Base-by-base conservation (phyloP, 192 early-diverging fungal species). In the Linnemannia elongata region DNA sequence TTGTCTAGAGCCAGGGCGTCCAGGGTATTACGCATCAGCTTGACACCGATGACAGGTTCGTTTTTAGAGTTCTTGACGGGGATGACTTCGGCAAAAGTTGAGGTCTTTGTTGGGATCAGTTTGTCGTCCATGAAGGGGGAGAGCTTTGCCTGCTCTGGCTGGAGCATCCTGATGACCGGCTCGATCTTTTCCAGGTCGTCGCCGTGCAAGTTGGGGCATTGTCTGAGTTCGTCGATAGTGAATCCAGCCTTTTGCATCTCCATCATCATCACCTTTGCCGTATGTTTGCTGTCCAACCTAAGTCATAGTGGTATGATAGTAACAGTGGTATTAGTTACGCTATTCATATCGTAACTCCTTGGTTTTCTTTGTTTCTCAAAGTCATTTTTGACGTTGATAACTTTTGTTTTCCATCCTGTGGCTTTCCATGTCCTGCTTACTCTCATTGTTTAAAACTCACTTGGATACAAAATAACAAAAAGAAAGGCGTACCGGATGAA, bases 21-120 rank as follows among this genome's bases (percentile, higher is more conserved):
- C n/a, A 98, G 91, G 22, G 94, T 93, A 18, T 91, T 89, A 54
- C 93, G 90, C 38, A 99, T 91, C 69, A 98, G 92, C 38, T 89
- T 86, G 38, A 98, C 95, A 35, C 98, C 98, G 15, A 93, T 74
- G 36, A 96, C 91, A 3, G 79, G 78, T 47, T 94, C 78, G 30
- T 87, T 88, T 33, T 77, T 81, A 47, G 70, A 77, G 74, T 69
- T 77, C 33, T 27, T 72, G 39, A 80, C 71, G 36, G 76, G 74
- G n/a, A 72, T 76, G 24, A 79, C 73, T 35, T 78, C 78, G 4
- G 55, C 79, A 70, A 60, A 74, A 27, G 71, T 73, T 6, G 87
- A 82, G 2, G 35, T 39, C 6, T 35, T 36, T n/a, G 66, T 30
- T 17, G 79, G 76, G 0, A 86, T 74, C n/a, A 79, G 24, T 33